Evolutionary conservation across 192 early-diverging fungal genomes (phyloP).

Genomic region (Pilobolus umbonatus): DNA sequence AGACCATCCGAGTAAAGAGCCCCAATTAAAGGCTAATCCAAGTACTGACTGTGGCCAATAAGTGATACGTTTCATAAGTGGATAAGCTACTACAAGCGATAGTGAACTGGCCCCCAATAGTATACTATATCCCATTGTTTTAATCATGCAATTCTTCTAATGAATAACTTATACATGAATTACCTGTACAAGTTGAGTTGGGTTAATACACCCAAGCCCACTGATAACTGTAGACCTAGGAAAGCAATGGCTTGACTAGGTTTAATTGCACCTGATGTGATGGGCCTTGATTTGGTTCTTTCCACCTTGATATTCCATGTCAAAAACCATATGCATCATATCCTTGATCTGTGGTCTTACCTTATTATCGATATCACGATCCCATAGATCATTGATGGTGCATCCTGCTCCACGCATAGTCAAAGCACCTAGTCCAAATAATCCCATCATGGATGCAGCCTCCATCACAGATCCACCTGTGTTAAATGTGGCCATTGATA

Average conservation of each 20-base stretch:
- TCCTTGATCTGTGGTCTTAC: constrained; percentile 1
- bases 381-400: constrained; percentile 97
- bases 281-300: constrained; percentile 74
- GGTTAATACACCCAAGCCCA: constrained; percentile 77
- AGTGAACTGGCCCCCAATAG: constrained; percentile 76
- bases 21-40: constrained; percentile 92
- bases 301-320: constrained; percentile 55
- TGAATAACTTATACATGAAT: constrained; percentile 1
- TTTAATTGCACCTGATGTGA: constrained; percentile 73
- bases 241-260: constrained; percentile 69
- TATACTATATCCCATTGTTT: constrained; percentile 47
- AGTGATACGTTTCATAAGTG: constrained; percentile 93
- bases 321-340: background rate
- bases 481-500: constrained; percentile 61
- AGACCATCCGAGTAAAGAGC: constrained; percentile 82
- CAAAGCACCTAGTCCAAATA: constrained; percentile 83
- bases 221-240: constrained; percentile 71
- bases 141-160: too few species aligned
- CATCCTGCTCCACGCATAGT: constrained; percentile 96
- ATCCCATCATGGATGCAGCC: constrained; percentile 60
- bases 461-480: constrained; percentile 45
- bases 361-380: constrained; percentile 80
- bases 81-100: constrained; percentile 74
- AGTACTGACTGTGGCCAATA: constrained; percentile 93
- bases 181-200: constrained; percentile 87